Base-by-base conservation (phyloP, 2,329 filamentous ascomycete species). In the Gaeumannomyces tritici region DNA sequence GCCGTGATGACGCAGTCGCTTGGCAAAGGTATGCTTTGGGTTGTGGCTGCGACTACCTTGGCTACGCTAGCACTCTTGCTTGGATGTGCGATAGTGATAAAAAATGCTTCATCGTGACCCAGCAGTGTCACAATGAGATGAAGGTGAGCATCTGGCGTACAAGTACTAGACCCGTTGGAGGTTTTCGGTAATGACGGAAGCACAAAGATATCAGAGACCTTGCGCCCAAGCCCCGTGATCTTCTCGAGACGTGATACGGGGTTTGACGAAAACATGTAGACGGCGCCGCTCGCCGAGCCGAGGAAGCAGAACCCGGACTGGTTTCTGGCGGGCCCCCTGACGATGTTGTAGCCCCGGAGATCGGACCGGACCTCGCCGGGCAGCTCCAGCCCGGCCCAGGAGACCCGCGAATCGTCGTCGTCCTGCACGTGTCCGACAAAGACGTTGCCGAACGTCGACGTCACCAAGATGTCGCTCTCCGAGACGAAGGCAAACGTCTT, bases 381-480 rank as follows among this genome's bases (percentile, higher is more conserved):
- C 0, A 79, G 65, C 0, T 67, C 59, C 0, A 83, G 66, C 54
- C 79, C 77, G 8, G 71, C 67, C 83, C 83, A 85, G 0, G 65
- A 73, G 62, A n/a, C 66, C 56, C 8, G 65, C 61, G 4, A 57
- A 13, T 33, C n/a, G 2, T 26, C 57, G 4, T 21, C 35, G 15
- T 13, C 59, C 7, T 61, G 24, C n/a, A 59, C 57, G 2, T 63
- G 42, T 6, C 67, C 68, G 0, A 65, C 60, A n/a, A 69, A 60
- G 8, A 69, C 58, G 7, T 65, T 55, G 12, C 68, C 67, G 11
- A 61, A 55, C 11, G 62, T 63, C 5, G 67, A 65, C 5, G 63
- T 63, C 63, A 79, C 89, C 64, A 91, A 85, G 71, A 92, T 90
- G 63, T 88, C 83, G 75, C 90, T 88, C 81, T 91, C 89, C 64